These are phyloP conservation scores for Sarocladiaceae sp. DNA, from an alignment of 2,329 filamentous ascomycete genomes.

Conservation along the genomic window DNA sequence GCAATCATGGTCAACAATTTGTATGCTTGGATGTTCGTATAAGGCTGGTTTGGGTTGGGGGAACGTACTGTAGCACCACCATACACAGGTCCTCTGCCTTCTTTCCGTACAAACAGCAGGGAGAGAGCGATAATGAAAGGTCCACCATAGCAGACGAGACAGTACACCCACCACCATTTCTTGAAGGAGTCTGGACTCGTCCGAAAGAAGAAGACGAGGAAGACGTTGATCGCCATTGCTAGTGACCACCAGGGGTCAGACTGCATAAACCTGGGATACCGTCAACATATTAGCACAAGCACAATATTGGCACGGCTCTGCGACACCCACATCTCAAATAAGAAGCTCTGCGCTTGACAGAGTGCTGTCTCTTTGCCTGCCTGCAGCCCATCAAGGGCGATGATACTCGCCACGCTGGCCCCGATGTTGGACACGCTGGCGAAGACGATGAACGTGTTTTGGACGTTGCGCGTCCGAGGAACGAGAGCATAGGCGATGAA, in stretches of 20 bases:
- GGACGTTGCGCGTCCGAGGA: slow-evolving; percentile 51
- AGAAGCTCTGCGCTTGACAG: slow-evolving; percentile 57
- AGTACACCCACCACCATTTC: slow-evolving; percentile 69
- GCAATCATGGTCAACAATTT: neutral
- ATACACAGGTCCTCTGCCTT: slow-evolving; percentile 38
- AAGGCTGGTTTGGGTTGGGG: neutral
- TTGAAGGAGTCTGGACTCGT: slow-evolving; percentile 63
- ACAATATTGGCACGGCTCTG: neutral
- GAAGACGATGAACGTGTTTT: slow-evolving; percentile 59
- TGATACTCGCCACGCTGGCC: slow-evolving; percentile 62
- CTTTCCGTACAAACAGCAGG: slow-evolving; percentile 53
- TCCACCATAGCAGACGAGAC: slow-evolving; percentile 65
- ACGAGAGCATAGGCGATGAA: slow-evolving; percentile 48
- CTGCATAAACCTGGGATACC: slow-evolving; percentile 62
- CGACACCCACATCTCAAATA: slow-evolving; percentile 61
- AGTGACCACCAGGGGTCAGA: slow-evolving; percentile 75
- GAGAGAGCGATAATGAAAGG: slow-evolving; percentile 64
- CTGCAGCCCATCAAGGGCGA: slow-evolving; percentile 61
- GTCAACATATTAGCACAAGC: neutral
- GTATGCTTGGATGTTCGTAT: neutral
- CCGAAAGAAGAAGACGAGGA: slow-evolving; percentile 62
- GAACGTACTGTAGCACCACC: slow-evolving; percentile 52
- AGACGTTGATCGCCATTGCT: slow-evolving; percentile 80
- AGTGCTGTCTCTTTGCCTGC: slow-evolving; percentile 50
- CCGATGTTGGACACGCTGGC: slow-evolving; percentile 57